phyloP scores from a whole-genome alignment of 2,329 filamentous ascomycete species.

The Eurotiales sp. region DNA sequence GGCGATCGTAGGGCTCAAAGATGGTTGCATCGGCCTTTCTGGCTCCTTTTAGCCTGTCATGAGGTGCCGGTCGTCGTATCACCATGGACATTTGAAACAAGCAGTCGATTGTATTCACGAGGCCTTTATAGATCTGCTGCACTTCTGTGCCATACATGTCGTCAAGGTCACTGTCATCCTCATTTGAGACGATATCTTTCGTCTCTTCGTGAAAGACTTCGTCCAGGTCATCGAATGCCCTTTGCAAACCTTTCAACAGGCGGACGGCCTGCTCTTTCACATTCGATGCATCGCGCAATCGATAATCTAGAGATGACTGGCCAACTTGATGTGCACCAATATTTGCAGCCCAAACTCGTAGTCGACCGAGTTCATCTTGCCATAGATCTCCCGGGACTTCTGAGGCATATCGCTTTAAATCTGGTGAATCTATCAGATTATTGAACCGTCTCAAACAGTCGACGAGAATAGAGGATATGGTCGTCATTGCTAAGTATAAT shows the following conservation, averaged over 20 bases:
- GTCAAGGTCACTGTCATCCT: not conserved
- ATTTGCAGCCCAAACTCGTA: constrained; percentile 1
- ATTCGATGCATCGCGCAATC: not conserved
- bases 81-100: not conserved
- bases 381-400: not conserved
- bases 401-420: not conserved
- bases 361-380: not conserved
- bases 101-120: not conserved
- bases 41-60: not conserved
- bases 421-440: not conserved
- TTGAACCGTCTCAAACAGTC: not conserved
- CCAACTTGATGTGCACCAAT: not conserved
- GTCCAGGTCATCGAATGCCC: not conserved
- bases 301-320: not conserved
- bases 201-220: not conserved
- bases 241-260: not conserved
- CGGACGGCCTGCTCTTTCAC: not conserved
- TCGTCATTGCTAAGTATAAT: not conserved
- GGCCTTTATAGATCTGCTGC: not conserved
- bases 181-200: too few species aligned
- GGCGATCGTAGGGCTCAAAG: not conserved
- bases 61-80: not conserved
- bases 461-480: not conserved
- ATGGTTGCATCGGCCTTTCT: not conserved
- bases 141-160: not conserved